phyloP scores from a whole-genome alignment of 306 rosid species.

The Lupinus albus region DNA sequence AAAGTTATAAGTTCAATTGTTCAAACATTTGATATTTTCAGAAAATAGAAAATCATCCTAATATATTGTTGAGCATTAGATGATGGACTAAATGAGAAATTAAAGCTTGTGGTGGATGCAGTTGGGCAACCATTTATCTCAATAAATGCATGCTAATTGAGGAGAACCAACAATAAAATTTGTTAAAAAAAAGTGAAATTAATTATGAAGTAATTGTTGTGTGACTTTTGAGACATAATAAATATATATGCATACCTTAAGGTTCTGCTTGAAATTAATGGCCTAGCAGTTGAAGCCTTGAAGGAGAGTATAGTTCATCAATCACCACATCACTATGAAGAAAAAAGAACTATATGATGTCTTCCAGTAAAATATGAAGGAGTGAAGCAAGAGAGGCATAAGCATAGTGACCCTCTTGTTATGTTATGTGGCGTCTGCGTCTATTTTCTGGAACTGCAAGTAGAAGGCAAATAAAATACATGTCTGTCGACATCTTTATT shows the following conservation, averaged over 20 bases:
- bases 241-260: conserved; percentile 49
- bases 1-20: not conserved
- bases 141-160: conserved; percentile 62
- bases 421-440: conserved; percentile 29
- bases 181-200: not conserved
- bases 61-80: not conserved
- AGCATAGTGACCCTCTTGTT: not conserved
- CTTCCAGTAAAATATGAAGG: not conserved
- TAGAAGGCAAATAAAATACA: conserved; percentile 20
- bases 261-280: conserved; percentile 37
- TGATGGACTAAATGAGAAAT: conserved; percentile 47
- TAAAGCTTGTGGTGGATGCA: conserved; percentile 49
- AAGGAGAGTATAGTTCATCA: too few relatives aligned
- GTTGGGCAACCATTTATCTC: conserved; percentile 69
- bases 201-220: not conserved
- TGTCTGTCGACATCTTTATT: conserved; percentile 30
- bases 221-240: conserved; percentile 19
- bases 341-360: too few relatives aligned
- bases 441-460: conserved; percentile 1
- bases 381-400: conserved; percentile 1
- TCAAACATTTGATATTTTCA: not conserved
- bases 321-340: too few relatives aligned
- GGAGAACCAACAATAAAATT: conserved; percentile 8
- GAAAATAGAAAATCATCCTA: conserved; percentile 12
- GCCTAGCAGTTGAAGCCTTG: not conserved